Evolutionary conservation across 371 early-diverging fungal genomes (phyloP), one percentile per base, ranked within the genome.

Genomic region (Funneliformis caledonium): DNA sequence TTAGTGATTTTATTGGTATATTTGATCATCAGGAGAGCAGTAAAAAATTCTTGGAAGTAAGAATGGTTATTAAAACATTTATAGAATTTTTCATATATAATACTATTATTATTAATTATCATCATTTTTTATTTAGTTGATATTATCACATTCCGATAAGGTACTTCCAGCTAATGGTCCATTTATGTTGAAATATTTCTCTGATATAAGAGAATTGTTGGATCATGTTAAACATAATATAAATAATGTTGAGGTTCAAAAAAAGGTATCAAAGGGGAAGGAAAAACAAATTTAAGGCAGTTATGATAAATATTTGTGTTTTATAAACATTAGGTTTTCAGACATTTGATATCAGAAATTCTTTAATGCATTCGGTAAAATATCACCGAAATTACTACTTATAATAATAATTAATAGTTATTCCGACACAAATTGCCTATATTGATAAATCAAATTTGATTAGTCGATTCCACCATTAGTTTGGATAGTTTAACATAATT

Each of bases 21-120:
- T 70, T 70, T 47, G 70, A 70, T 42, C 42, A 70, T 47, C 70
- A 47, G 12, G 70, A 70, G 43, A 45, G 14, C 42, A 45, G 42
- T n/a, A 70, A 70, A 70, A 37, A 37, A 47, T 70, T 70, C 31
- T 70, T 70, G 43, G 70, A 70, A 19, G 70, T 43, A 64, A 26
- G 22, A 9, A 64, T 64, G 16, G 47, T 47, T 56, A 6, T 14
- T 52, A 52, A 14, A 7, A 47, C 19, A n/a, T 19, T 56, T 56
- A 37, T 37, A 37, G 37, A 37, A 37, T 37, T 19, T 19, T 16
- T 56, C 19, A 52, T 56, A 56, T 19, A 26, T 26, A 26, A 26
- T 26, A 56, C 16, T 16, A 14, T 4, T 16, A 16, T 52, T 16
- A 52, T 52, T 52, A 5, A 52, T 52, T 52, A 14, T 52, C 19